Percentiles rank a stretch among this genome's conserved stretches.
Evolutionary conservation across 495 filamentous ascomycete genomes (phyloP).

Genomic region (Xylaria acuta): DNA sequence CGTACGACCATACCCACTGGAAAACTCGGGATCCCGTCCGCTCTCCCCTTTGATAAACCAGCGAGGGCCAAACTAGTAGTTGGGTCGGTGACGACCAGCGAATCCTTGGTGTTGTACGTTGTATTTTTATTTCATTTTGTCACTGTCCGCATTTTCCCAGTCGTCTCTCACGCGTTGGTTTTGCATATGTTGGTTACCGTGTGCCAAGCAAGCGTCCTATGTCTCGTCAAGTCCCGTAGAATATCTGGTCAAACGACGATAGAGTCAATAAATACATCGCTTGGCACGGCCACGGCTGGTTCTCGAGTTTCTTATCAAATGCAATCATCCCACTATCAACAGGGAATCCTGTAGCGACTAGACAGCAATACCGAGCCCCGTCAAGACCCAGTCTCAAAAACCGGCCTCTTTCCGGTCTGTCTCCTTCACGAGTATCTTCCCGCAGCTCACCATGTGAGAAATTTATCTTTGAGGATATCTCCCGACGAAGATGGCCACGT

Average conservation of each 20-base stretch:
- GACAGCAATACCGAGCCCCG: neutral
- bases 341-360: neutral
- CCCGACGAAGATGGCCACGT: neutral
- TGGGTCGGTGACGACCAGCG: conserved; percentile 51
- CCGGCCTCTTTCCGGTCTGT: neutral
- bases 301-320: neutral
- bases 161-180: neutral
- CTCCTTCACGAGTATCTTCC: neutral
- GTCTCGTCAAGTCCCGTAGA: neutral
- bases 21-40: conserved; percentile 51
- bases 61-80: conserved; percentile 44
- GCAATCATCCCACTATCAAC: neutral
- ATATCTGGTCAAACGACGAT: neutral
- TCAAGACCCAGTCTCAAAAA: neutral
- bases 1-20: conserved; percentile 46
- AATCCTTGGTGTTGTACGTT: conserved; percentile 48
- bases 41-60: conserved; percentile 46
- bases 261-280: neutral
- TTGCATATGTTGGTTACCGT: neutral
- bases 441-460: neutral
- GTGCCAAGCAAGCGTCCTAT: neutral
- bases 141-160: neutral
- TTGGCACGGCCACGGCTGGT: neutral
- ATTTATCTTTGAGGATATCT: neutral
- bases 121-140: neutral